Conservation (phyloP, 176 grass and related monocot species). For the Leersia perrieri region DNA sequence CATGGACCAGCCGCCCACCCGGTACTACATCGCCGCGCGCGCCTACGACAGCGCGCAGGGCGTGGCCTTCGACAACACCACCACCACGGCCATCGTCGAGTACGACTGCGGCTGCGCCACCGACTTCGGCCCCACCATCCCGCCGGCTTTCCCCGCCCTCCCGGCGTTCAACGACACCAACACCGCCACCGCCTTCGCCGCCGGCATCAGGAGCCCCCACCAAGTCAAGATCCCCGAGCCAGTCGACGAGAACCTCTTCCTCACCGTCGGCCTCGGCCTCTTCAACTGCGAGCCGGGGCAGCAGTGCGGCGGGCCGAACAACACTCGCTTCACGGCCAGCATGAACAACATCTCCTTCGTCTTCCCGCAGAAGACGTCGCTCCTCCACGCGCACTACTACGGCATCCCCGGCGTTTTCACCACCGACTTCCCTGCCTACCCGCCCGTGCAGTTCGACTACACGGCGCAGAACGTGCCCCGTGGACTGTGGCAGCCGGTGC, state of each 20-base stretch:
- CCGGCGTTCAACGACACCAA: conserved; percentile 72
- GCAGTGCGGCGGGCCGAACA: conserved; percentile 56
- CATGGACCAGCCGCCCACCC: conserved; percentile 62
- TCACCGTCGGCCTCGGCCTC: conserved; percentile 70
- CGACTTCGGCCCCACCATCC: conserved; percentile 15
- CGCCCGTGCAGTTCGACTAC: conserved; percentile 69
- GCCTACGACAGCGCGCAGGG: conserved; percentile 49
- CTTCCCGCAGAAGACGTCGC: conserved; percentile 48
- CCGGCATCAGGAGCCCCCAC: conserved; percentile 48
- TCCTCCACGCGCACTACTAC: conserved; percentile 60
- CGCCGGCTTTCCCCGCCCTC: conserved; percentile 55
- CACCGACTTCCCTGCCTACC: conserved; percentile 63
- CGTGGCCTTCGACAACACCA: conserved; percentile 72
- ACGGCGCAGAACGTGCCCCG: conserved; percentile 57
- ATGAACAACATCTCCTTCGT: conserved; percentile 87
- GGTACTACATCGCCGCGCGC: conserved; percentile 69
- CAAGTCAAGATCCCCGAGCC: conserved; percentile 49
- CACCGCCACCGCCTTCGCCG: conserved; percentile 52
- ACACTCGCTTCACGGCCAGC: conserved; percentile 69
- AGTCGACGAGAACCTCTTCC: conserved; percentile 65
- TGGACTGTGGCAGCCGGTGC: conserved; percentile 47
- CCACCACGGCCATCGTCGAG: conserved; percentile 70
- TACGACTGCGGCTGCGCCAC: conserved; percentile 74
- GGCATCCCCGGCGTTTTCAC: conserved; percentile 55
- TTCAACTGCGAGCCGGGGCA: conserved; percentile 43